These are phyloP conservation scores for Lichtheimia corymbifera DNA, from an alignment of 371 early-diverging fungal species.

Conservation along the genomic window DNA sequence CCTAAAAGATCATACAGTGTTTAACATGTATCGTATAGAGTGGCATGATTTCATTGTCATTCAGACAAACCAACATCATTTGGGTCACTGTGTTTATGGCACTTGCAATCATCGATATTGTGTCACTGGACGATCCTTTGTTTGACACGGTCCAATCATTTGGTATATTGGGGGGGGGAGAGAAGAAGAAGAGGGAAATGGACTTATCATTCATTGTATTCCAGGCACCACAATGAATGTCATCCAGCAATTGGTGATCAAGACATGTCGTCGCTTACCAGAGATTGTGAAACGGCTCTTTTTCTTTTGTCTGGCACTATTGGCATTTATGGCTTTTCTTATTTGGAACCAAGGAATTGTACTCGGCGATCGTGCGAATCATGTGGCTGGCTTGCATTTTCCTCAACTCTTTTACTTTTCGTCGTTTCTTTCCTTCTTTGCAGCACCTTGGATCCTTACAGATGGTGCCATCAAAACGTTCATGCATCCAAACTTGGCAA, in stretches of 20 bases:
- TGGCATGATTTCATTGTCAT: conserved; percentile 61
- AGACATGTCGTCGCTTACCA: neutral
- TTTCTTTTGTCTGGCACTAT: conserved; percentile 42
- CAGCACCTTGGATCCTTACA: conserved; percentile 31
- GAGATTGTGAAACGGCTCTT: conserved; percentile 4
- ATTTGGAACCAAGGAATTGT: conserved; percentile 86
- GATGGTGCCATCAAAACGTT: neutral
- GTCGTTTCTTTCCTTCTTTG: conserved; percentile 60
- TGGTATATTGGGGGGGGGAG: no score
- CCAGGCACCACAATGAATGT: neutral
- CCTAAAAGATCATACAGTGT: neutral
- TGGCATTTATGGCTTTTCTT: conserved; percentile 68
- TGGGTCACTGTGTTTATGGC: conserved; percentile 74
- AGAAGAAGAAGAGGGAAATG: neutral
- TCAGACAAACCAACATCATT: conserved; percentile 92
- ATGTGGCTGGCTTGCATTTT: conserved; percentile 78
- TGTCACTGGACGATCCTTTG: neutral
- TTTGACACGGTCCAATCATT: neutral
- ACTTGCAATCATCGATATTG: conserved; percentile 31
- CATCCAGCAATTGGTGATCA: neutral
- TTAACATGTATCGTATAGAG: conserved; percentile 29
- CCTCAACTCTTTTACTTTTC: conserved; percentile 90
- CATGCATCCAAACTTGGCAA: neutral
- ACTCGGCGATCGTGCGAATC: conserved; percentile 87
- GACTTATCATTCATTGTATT: neutral